Percentiles rank a stretch among this genome's conserved stretches.
phyloP scores from a whole-genome alignment of 371 early-diverging fungal genomes.

The Syncephalastrum sp. region DNA sequence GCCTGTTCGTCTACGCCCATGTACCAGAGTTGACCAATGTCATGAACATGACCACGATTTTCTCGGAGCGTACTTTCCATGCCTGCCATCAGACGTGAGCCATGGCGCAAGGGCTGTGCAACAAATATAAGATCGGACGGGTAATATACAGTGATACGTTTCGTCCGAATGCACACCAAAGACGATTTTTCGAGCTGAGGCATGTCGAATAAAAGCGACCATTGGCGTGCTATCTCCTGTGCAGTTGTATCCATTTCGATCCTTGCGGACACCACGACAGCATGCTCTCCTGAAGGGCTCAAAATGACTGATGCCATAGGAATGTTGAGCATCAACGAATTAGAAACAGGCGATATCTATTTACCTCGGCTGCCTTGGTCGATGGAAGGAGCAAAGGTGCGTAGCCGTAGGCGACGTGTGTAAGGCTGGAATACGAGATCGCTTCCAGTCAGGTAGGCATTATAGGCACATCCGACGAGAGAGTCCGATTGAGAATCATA shows the following conservation, averaged over 20 bases:
- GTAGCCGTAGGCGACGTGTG: conserved; percentile 31
- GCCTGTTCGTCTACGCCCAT: conserved; percentile 29
- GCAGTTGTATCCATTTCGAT: conserved; percentile 18
- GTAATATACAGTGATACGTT: conserved; percentile 22
- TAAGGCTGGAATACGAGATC: conserved; percentile 43
- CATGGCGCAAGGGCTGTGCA: conserved; percentile 25
- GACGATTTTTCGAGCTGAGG: conserved; percentile 13
- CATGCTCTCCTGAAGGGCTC: conserved; percentile 36
- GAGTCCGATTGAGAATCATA: conserved; percentile 1
- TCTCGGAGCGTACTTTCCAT: conserved; percentile 30
- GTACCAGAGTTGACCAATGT: conserved; percentile 42
- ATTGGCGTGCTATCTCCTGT: conserved; percentile 25
- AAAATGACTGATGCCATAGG: conserved; percentile 24
- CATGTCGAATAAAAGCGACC: conserved; percentile 36
- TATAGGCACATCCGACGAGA: conserved; percentile 30
- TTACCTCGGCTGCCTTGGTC: conserved; percentile 11
- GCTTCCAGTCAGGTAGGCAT: conserved; percentile 37
- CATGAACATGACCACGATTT: conserved; percentile 40
- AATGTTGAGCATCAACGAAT: no score
- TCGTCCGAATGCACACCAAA: conserved; percentile 21
- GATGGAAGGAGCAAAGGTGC: conserved; percentile 14
- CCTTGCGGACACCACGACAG: conserved; percentile 15
- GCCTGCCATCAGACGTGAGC: conserved; percentile 30
- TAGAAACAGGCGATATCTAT: no score
- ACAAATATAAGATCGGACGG: conserved; percentile 33